These are phyloP conservation scores for Hymenoscyphus salicellus DNA, from an alignment of 2,329 filamentous ascomycete genomes.

Conservation along the genomic window DNA sequence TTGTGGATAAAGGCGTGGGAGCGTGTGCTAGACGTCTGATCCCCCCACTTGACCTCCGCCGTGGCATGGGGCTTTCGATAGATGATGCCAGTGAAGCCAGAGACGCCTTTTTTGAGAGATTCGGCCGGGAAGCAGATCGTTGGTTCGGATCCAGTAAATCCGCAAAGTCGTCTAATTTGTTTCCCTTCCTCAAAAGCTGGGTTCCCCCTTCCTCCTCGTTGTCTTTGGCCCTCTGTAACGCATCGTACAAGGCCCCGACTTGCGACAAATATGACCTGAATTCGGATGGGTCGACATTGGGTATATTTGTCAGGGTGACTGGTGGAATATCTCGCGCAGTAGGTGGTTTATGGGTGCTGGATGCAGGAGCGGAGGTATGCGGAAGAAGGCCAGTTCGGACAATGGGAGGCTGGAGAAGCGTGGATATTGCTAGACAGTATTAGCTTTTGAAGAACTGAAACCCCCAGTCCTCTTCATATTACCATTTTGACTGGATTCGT, in stretches of 20 bases:
- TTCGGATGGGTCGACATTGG: conserved; percentile 71
- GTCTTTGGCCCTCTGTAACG: conserved; percentile 79
- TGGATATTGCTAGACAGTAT: conserved; percentile 90
- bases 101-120: conserved; percentile 40
- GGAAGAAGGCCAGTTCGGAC: conserved; percentile 82
- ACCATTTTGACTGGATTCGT: conserved; percentile 84
- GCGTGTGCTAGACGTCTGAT: conserved; percentile 63
- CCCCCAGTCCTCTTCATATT: conserved; percentile 51
- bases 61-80: conserved; percentile 37
- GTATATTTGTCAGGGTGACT: conserved; percentile 85
- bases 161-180: conserved; percentile 39
- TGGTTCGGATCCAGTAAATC: conserved; percentile 39
- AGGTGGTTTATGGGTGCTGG: conserved; percentile 76
- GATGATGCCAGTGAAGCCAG: conserved; percentile 41
- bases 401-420: conserved; percentile 86
- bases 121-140: conserved; percentile 26
- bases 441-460: conserved; percentile 76
- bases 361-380: conserved; percentile 66
- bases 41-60: conserved; percentile 50
- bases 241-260: conserved; percentile 84
- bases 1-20: conserved; percentile 83
- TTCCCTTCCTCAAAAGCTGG: conserved; percentile 33
- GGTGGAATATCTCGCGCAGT: conserved; percentile 89
- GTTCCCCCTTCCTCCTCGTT: conserved; percentile 62
- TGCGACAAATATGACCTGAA: conserved; percentile 84